These are phyloP conservation scores for Kitagawia praeruptora DNA, from an alignment of 129 eudicot genomes.

Conservation along the genomic window DNA sequence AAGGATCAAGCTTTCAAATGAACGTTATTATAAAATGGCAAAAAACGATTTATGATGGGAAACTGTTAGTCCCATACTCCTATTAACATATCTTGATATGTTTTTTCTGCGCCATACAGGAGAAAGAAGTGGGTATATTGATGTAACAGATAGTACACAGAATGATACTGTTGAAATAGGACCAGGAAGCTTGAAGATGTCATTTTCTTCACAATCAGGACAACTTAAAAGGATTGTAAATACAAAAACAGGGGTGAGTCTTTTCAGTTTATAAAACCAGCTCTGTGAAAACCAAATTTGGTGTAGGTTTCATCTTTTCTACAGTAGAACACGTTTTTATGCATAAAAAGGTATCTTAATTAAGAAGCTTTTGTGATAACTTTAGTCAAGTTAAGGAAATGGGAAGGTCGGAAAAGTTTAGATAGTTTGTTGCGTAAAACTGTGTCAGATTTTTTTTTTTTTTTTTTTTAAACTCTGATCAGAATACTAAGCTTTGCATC, in stretches of 20 bases:
- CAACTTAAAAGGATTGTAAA: conserved; percentile 55
- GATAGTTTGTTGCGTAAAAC: not conserved
- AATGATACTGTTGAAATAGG: conserved; percentile 58
- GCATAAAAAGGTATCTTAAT: not conserved
- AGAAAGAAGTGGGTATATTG: conserved; percentile 22
- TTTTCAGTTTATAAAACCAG: not conserved
- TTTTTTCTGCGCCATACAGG: conserved; percentile 28
- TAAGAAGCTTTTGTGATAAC: not conserved
- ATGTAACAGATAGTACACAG: conserved; percentile 22
- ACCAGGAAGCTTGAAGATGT: conserved; percentile 76
- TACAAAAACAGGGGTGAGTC: conserved; percentile 56
- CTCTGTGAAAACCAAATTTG: not conserved
- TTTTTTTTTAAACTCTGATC: not conserved
- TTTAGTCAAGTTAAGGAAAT: not conserved
- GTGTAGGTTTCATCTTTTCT: not conserved
- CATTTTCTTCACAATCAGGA: conserved; percentile 67
- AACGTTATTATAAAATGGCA: not conserved
- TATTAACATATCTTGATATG: not conserved
- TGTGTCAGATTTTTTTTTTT: not conserved
- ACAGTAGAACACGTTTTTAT: not conserved
- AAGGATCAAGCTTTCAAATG: not conserved
- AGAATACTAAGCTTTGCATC: not conserved
- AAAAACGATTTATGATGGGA: not conserved
- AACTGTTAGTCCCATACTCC: not conserved
- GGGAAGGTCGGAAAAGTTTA: not conserved